These are phyloP conservation scores for Ulvella scutata DNA, from an alignment of 139 green algal species.

Conservation along the genomic window DNA sequence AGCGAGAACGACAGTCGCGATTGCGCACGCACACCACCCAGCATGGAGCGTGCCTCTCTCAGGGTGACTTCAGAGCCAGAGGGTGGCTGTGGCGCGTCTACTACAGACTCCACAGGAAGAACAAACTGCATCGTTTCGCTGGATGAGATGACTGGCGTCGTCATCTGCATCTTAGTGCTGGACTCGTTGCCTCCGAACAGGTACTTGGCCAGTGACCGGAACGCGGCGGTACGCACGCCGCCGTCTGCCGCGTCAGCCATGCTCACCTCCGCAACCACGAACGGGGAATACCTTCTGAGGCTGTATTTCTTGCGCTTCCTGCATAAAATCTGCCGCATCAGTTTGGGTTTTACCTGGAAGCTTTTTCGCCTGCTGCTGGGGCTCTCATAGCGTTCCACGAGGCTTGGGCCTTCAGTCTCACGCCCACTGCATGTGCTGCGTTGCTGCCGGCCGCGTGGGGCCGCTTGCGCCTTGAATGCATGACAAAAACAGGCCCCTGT, in stretches of 20 bases:
- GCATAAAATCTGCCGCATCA: not conserved
- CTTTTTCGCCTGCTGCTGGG: too few relatives aligned
- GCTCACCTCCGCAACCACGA: not conserved
- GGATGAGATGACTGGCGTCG: slow-evolving; percentile 30
- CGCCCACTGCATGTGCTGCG: too few relatives aligned
- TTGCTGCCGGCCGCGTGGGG: too few relatives aligned
- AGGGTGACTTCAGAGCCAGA: not conserved
- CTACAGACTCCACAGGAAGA: slow-evolving; percentile 3
- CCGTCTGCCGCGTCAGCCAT: not conserved
- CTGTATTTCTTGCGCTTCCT: not conserved
- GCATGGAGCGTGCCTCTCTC: too few relatives aligned
- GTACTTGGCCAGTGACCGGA: not conserved
- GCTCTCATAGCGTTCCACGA: too few relatives aligned
- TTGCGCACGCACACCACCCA: too few relatives aligned
- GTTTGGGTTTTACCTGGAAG: too few relatives aligned
- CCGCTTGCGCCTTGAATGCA: too few relatives aligned
- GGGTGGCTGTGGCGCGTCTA: not conserved
- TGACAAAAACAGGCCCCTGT: too few relatives aligned
- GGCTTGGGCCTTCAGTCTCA: too few relatives aligned
- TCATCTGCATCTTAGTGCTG: slow-evolving; percentile 27
- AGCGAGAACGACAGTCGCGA: too few relatives aligned
- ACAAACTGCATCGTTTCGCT: slow-evolving; percentile 32
- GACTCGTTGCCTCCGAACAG: not conserved
- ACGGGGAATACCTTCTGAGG: not conserved
- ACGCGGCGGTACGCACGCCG: not conserved